phyloP scores from a whole-genome alignment of 1,284 basidiomycete species.

The Hypsizygus ulmarius region DNA sequence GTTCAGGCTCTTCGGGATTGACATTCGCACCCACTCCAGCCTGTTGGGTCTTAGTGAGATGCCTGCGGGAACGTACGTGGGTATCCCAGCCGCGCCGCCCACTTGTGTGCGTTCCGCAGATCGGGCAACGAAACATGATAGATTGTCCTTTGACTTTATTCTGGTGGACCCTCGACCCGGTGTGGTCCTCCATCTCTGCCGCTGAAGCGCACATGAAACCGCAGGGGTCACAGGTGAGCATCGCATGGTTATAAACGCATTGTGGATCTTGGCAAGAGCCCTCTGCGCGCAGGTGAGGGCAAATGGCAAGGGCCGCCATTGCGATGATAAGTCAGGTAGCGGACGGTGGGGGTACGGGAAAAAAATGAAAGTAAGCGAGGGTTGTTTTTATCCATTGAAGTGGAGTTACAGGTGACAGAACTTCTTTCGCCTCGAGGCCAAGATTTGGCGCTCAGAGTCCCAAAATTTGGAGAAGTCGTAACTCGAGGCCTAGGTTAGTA shows the following conservation, averaged over 20 bases:
- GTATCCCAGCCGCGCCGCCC: conserved; percentile 10
- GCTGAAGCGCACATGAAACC: conserved; percentile 16
- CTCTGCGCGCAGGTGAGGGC: conserved; percentile 15
- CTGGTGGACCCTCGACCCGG: conserved; percentile 7
- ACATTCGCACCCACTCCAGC: conserved; percentile 16
- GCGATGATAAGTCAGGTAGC: background rate
- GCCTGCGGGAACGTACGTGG: conserved; percentile 9
- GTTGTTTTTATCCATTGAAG: no score
- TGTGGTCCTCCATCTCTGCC: conserved; percentile 15
- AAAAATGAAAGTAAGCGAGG: background rate
- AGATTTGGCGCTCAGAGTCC: no score
- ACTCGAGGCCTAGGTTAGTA: no score
- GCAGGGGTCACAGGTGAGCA: conserved; percentile 20
- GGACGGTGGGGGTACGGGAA: background rate
- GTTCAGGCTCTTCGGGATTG: conserved; percentile 29
- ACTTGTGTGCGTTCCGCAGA: conserved; percentile 8
- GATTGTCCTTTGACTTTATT: conserved; percentile 14
- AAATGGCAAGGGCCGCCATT: conserved; percentile 12
- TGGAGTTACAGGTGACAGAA: background rate
- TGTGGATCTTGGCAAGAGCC: conserved; percentile 15
- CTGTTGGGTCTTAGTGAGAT: conserved; percentile 2
- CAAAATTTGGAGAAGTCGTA: no score
- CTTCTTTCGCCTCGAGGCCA: background rate
- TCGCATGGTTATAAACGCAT: conserved; percentile 12
- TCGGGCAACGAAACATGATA: conserved; percentile 10